A percentile compares a stretch with the other conserved stretches of the same genome.
Evolutionary conservation across 2,329 filamentous ascomycete genomes (phyloP).

Genomic region (Phaeosphaeriaceae sp.): DNA sequence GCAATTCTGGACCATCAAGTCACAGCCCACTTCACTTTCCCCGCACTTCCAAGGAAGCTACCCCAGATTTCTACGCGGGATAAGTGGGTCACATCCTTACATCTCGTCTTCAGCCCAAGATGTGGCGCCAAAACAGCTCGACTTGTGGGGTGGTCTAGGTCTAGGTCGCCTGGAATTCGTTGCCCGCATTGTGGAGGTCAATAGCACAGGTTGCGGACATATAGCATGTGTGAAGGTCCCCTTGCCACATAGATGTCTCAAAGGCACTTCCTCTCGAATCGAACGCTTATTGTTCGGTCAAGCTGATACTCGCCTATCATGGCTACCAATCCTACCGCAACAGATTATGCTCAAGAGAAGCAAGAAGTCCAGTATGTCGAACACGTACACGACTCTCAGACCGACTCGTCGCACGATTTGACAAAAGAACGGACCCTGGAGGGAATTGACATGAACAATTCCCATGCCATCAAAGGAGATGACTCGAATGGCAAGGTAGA

Average conservation of each 20-base stretch:
- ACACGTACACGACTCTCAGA: slow-evolving; percentile 23
- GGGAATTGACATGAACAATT: slow-evolving; percentile 46
- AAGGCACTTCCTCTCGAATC: neutral
- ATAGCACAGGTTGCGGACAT: slow-evolving; percentile 4
- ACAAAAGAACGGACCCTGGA: slow-evolving; percentile 34
- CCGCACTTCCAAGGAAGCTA: slow-evolving; percentile 31
- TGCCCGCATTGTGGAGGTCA: slow-evolving; percentile 10
- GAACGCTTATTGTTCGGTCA: neutral
- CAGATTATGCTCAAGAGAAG: slow-evolving; percentile 31
- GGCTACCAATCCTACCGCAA: slow-evolving; percentile 13
- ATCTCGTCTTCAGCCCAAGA: slow-evolving; percentile 1
- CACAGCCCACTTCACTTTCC: slow-evolving; percentile 20
- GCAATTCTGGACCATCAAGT: slow-evolving; percentile 12
- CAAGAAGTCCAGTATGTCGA: slow-evolving; percentile 33
- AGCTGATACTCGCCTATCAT: slow-evolving; percentile 11
- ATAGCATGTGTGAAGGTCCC: slow-evolving; percentile 1
- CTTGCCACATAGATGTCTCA: neutral
- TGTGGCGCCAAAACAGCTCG: neutral
- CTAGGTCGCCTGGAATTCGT: slow-evolving; percentile 15
- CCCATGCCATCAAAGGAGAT: slow-evolving; percentile 48
- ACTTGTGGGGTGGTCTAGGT: slow-evolving; percentile 10
- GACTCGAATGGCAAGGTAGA: slow-evolving; percentile 50
- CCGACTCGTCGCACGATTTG: slow-evolving; percentile 30
- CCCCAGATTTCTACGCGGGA: slow-evolving; percentile 27
- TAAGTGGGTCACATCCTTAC: slow-evolving; percentile 10